phyloP scores from a whole-genome alignment of 2,329 filamentous ascomycete genomes.

The Mariannaea sp. region DNA sequence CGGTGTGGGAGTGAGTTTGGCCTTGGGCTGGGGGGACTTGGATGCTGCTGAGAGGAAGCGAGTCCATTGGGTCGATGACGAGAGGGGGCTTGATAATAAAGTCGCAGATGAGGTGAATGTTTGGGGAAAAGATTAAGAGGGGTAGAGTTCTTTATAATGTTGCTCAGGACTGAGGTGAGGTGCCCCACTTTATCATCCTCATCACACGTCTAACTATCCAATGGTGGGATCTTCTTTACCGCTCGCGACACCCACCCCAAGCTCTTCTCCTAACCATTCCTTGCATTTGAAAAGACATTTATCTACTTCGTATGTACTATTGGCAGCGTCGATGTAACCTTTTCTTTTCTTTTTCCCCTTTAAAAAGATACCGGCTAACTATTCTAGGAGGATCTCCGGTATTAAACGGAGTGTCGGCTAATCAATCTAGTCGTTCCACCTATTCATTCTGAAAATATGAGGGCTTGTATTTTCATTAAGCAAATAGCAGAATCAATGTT shows the following conservation, averaged over 20 bases:
- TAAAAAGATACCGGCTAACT: no score
- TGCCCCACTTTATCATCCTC: neutral
- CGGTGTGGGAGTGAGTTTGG: slow-evolving; percentile 42
- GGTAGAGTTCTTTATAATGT: neutral
- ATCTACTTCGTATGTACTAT: no score
- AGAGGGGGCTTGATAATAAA: neutral
- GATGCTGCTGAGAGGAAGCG: slow-evolving; percentile 6
- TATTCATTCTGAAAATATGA: no score
- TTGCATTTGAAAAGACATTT: no score
- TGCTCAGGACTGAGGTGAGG: neutral
- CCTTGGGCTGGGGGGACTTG: slow-evolving; percentile 14
- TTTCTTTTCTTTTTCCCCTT: no score
- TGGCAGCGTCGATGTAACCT: no score
- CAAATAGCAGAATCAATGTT: no score
- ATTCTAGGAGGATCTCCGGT: no score
- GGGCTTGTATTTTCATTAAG: no score
- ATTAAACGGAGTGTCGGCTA: no score
- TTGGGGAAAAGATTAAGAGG: neutral
- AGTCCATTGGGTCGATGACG: slow-evolving; percentile 7
- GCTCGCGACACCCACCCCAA: neutral
- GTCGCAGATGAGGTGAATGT: neutral
- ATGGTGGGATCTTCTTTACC: neutral
- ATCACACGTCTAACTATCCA: neutral
- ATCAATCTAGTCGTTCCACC: no score
- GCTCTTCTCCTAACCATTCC: no score